Conservation (phyloP, 2,329 filamentous ascomycete genomes). For the Penicillium sp. region DNA sequence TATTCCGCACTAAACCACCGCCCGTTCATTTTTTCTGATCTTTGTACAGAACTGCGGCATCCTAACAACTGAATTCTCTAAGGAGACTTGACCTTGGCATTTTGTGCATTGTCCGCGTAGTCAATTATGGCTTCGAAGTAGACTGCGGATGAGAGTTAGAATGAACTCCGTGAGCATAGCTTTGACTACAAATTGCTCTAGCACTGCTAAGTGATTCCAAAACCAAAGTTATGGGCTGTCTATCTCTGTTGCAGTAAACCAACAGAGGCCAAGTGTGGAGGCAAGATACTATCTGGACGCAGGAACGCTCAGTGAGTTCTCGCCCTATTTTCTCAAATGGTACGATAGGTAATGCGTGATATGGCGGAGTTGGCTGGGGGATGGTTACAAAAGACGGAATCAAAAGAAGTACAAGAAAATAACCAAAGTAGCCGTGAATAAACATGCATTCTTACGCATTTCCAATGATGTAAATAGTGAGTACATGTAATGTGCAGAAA, state of each 20-base stretch:
- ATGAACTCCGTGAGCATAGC: no score
- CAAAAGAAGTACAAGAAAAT: not conserved
- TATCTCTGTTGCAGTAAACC: not conserved
- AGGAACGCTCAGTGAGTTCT: no score
- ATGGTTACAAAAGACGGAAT: not conserved
- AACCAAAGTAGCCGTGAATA: not conserved
- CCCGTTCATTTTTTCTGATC: no score
- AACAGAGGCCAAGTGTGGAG: not conserved
- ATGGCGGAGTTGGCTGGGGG: not conserved
- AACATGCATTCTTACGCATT: not conserved
- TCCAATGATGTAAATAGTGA: not conserved
- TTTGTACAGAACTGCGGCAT: no score
- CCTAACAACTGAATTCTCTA: no score
- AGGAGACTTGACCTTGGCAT: no score
- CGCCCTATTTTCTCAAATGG: no score
- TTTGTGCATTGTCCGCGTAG: no score
- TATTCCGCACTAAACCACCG: no score
- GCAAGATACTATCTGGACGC: no score
- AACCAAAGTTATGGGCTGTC: not conserved
- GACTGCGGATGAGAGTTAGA: no score
- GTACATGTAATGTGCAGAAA: constrained; percentile 11
- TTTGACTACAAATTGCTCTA: not conserved
- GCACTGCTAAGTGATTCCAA: not conserved
- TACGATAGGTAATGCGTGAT: not conserved
- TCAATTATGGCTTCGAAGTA: no score